A percentile compares a stretch with the other conserved stretches of the same genome.
Evolutionary conservation across 805 yeast species (phyloP).

Genomic region (Candida sakaeoensis): DNA sequence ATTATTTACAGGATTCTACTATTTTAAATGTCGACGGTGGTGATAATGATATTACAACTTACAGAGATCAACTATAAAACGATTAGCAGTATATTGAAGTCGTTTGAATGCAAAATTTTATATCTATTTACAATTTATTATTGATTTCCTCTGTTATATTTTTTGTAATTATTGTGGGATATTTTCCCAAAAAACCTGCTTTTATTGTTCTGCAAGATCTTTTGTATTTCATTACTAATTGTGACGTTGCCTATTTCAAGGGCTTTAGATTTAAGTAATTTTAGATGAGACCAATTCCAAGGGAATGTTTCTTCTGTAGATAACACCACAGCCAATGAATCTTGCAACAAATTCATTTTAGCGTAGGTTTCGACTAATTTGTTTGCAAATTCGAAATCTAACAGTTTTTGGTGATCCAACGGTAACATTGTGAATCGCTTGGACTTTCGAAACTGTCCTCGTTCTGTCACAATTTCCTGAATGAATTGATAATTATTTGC

Average conservation of each 20-base stretch:
- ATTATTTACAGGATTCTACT: slow-evolving; percentile 39
- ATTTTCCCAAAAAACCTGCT: neutral
- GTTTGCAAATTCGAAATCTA: slow-evolving; percentile 69
- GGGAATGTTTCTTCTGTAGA: slow-evolving; percentile 65
- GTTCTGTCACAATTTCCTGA: slow-evolving; percentile 66
- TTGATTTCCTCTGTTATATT: neutral
- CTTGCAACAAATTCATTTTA: slow-evolving; percentile 52
- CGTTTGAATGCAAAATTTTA: too few species aligned
- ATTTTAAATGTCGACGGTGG: slow-evolving; percentile 9
- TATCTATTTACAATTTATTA: neutral
- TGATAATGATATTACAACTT: slow-evolving; percentile 12
- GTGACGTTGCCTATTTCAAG: slow-evolving; percentile 28
- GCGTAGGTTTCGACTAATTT: slow-evolving; percentile 62
- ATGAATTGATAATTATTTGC: slow-evolving; percentile 57
- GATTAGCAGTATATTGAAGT: too few species aligned
- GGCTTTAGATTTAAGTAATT: slow-evolving; percentile 26
- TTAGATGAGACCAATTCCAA: slow-evolving; percentile 54
- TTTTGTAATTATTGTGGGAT: neutral
- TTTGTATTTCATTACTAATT: slow-evolving; percentile 14
- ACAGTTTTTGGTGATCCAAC: slow-evolving; percentile 32
- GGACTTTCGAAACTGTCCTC: slow-evolving; percentile 70
- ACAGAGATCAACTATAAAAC: slow-evolving; percentile 22
- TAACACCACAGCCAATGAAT: slow-evolving; percentile 65
- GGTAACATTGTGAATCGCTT: slow-evolving; percentile 41
- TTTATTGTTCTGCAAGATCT: neutral